Evolutionary conservation across 768 basidiomycete genomes (phyloP), one percentile per base, ranked within the genome.

Genomic region (Suillus decipiens): DNA sequence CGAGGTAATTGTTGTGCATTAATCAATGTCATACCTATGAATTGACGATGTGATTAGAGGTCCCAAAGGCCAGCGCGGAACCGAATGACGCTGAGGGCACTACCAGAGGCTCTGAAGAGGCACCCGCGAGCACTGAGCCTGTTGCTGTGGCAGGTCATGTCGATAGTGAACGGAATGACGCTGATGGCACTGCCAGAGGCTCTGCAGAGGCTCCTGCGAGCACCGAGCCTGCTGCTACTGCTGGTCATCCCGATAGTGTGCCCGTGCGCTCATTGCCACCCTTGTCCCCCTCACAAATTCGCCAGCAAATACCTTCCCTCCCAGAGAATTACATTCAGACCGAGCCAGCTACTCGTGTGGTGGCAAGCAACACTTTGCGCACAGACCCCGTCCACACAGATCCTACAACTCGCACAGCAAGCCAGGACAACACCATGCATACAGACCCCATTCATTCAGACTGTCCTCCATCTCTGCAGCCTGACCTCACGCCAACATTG

Each of bases 371-470:
- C 45, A 47, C 45, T 22, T 47, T 47, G 45, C 22, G 1, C 22
- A 22, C 11, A 47, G 45, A 24, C 45, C 45, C 45, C 12, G 2
- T 47, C 45, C 5, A 14, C 22, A 2, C 45, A 47, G 45, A 47
- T 47, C 22, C 45, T 47, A 22, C 11, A 14, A 47, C 45, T 47
- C 12, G 28, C n/a, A 0, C 45, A 47, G 22, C 2, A 22, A 47
- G 45, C 45, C 22, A 47, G 45, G 45, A 47, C 45, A 47, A 24
- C 45, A 47, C 45, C 45, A 47, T 47, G 45, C 45, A 47, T 47
- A 1, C 45, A 47, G 45, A 47, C 11, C 45, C 45, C 22, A 47
- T 47, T 4, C 2, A 5, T 12, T 22, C 45, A 47, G 45, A 47
- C 45, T 12, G 11, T 47, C 45, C 22, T 47, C 12, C 45, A 47